Base-by-base conservation (phyloP, 257 asterid genomes). In the Nemophila menziesii region DNA sequence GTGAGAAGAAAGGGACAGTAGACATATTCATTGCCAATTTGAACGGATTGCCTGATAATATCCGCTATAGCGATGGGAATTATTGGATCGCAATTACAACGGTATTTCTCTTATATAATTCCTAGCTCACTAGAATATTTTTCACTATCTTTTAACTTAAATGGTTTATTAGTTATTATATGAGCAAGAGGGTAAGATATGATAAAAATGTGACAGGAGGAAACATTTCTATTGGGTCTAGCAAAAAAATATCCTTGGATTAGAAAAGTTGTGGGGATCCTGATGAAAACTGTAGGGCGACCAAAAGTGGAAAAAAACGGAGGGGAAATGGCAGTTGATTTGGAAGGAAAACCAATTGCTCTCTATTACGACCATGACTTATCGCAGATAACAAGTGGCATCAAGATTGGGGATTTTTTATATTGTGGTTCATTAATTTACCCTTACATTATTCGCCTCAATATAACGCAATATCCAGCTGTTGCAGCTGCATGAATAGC, bases 11-110 rank as follows among this genome's bases (percentile, higher is more conserved):
- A 43, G 98, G 94, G 17, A 22, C 66, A 0, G 63, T 76, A 8
- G 94, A 78, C 7, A 45, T 48, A 2, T 74, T 89, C 41, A 44
- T 74, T n/a, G 82, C 77, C 26, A 71, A 84, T 51, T 56, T 84
- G 46, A 93, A 95, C 6, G 98, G 98, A 34, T 12, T 63, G 52
- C 93, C 98, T 0, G 97, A 89, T 56, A 84, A 89, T 62, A 70
- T 89, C 43, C 61, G 81, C 26, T 89, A 80, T 27, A 95, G 93
- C 38, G 79, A 80, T 39, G 93, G 93, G 24, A 71, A 43, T 0
- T 89, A 75, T 15, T 89, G 95, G 97, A 74, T 89, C 43, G 95
- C 80, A 12, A 26, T 83, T 0, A 3, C 17, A 62, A 21, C 66
- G 50, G 95, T 82, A 61, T 47, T 1, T 41, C 5, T n/a, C n/a